A percentile compares a stretch with the other conserved stretches of the same genome.
phyloP scores from a whole-genome alignment of 495 filamentous ascomycete species.

The Baudoinia panamericana region DNA sequence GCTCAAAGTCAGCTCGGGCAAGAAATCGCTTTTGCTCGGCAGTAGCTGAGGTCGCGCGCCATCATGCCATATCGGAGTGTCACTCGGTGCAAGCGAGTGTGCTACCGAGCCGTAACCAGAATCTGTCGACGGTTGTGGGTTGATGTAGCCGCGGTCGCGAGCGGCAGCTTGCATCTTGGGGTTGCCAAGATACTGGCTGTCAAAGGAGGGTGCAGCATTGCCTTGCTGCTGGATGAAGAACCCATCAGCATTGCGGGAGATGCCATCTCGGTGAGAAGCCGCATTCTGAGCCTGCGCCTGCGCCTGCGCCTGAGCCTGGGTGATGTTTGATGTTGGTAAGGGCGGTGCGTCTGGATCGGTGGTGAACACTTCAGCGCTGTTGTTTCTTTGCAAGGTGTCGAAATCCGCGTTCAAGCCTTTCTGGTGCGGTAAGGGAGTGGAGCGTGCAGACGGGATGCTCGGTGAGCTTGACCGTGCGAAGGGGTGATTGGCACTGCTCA shows the following conservation, averaged over 20 bases:
- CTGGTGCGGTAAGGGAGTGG: not conserved
- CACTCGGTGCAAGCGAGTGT: conserved; percentile 6
- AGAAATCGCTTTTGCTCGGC: conserved; percentile 1
- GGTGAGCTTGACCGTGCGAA: not conserved
- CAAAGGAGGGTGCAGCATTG: not conserved
- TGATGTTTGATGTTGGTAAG: conserved; percentile 1
- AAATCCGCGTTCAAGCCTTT: not conserved
- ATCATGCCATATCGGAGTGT: not conserved
- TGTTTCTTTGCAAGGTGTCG: not conserved
- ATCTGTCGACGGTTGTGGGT: conserved; percentile 5
- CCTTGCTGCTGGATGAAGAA: conserved; percentile 1
- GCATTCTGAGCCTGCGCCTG: not conserved
- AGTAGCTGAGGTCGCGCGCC: conserved; percentile 1
- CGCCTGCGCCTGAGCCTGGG: not conserved
- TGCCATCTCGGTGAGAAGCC: not conserved
- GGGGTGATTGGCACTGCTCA: not conserved
- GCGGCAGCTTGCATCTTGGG: conserved; percentile 1
- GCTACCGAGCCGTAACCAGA: conserved; percentile 12
- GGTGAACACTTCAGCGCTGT: conserved; percentile 9
- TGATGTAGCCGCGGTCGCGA: not conserved
- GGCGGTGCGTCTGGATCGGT: conserved; percentile 13
- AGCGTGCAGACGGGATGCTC: not conserved
- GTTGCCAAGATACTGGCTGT: conserved; percentile 1
- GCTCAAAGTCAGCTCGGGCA: conserved; percentile 10
- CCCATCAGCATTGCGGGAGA: not conserved